Evolutionary conservation across 208 protist species (phyloP), one percentile per base, ranked within the genome.

Genomic region (Pavlovales sp.): DNA sequence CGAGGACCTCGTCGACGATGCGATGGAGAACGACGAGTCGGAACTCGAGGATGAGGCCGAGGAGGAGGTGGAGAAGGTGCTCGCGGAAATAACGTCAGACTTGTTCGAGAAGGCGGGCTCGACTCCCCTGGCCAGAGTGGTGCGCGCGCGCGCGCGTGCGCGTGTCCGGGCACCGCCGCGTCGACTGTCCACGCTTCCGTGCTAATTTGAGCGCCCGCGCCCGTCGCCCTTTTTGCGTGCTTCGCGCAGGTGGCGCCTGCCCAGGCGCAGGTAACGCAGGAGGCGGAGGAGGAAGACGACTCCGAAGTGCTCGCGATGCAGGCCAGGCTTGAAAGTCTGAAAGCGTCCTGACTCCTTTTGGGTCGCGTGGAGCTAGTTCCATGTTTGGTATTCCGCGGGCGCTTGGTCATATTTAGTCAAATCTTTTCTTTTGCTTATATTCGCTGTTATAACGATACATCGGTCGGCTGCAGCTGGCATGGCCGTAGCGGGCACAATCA

Each of bases 1-100:
- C 14, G 83, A 87, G 40, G 83, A 87, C 39, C 76, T 87, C 57
- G 39, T 87, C 0, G 83, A 87, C 41, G 83, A 78, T 39, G 34
- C 67, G 34, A 79, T 87, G 67, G 83, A 76, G 0, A 8, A 71
- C 22, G 80, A 85, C 37, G 80, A 85, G 10, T 20, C 0, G 18
- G 80, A 75, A 8, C 41, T 36, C n/a, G 80, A 85, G 47, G 80
- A 85, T 7, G 80, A 46, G 14, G 80, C 80, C 0, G 80, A 85
- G 14, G 83, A 87, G 67, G 67, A 87, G 42, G 83, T 87, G 28
- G 30, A n/a, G n/a, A 41, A 79, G 67, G 67, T 87, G 0, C 28
- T 87, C 28, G 26, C 18, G 8, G 83, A 87, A 67, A 0, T 87
- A 14, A 71, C 14, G 32, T 30, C 71, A 0, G 22, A 78, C 57